Base-by-base conservation (phyloP, 2,329 filamentous ascomycete species). In the Didymella glomerata region DNA sequence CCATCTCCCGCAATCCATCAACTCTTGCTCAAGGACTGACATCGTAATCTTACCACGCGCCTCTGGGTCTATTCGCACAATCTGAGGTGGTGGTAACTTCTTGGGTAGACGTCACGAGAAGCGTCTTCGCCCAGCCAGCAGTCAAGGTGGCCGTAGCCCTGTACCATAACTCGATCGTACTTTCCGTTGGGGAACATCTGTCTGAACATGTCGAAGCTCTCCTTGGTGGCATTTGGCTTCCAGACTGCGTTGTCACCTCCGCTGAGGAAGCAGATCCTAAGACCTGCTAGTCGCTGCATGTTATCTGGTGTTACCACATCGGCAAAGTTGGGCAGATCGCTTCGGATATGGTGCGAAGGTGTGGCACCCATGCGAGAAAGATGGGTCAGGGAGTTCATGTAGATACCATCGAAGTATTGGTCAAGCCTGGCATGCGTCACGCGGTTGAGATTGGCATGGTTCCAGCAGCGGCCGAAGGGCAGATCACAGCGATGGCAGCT, bases 371-470 rank as follows among this genome's bases (percentile, higher is more conserved):
- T 83, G 34, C 76, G 77, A 81, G 87, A 87, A 11, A 89, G 80
- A 57, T 87, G 77, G 34, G 81, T 71, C 48, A 88, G 78, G 60
- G 84, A 76, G 1, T 79, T 81, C 84, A 88, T 88, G 71, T 84
- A 86, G 52, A 86, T 83, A 53, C 87, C 87, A 65, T 84, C 84
- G 56, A 90, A 85, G 75, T 88, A 86, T 30, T 83, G 36, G 32
- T 48, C 52, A 5, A 65, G 55, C 22, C 48, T 50, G 24, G 27
- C 16, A 16, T 90, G 88, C 2, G 88, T 90, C 3, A 83, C 85
- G 75, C 85, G 85, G 76, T 89, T 89, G 28, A 90, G 81, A 71
- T 90, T 89, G 3, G 66, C 71, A 73, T 90, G 88, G 68, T 83
- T 86, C 87, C 87, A 90, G 74, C 79, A 71, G 27, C 78, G 82